Evolutionary conservation across 176 grass and related monocot species (phyloP).

Genomic region (Echinochloa phyllopogon): DNA sequence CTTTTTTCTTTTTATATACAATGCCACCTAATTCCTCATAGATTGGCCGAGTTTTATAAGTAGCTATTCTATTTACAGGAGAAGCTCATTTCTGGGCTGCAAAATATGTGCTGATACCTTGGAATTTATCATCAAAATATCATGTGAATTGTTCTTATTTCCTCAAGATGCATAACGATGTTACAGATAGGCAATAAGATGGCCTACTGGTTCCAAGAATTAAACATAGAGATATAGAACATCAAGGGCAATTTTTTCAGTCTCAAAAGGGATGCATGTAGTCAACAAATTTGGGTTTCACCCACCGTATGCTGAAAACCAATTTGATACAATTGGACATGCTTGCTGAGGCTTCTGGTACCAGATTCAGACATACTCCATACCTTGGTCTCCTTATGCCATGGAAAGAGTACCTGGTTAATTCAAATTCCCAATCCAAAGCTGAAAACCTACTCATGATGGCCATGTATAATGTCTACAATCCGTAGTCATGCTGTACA

Average conservation of each 20-base stretch:
- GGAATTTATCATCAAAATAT: not conserved
- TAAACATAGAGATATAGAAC: not conserved
- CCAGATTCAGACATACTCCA: not conserved
- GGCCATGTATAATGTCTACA: not conserved
- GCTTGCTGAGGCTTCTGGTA: not conserved
- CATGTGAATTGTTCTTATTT: not conserved
- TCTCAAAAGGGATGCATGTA: not conserved
- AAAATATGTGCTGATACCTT: not conserved
- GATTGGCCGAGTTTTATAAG: not conserved
- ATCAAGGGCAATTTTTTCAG: not conserved
- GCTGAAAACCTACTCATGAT: not conserved
- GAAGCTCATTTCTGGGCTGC: constrained; percentile 20
- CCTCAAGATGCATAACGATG: not conserved
- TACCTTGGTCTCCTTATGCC: not conserved
- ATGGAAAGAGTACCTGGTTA: not conserved
- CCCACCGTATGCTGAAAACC: not conserved
- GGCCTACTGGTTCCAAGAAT: not conserved
- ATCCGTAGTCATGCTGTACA: not conserved
- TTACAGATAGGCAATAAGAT: not conserved
- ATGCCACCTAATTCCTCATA: too few species aligned
- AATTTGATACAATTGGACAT: not conserved
- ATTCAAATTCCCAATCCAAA: not conserved
- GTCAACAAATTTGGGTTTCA: not conserved
- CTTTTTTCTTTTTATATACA: too few species aligned
- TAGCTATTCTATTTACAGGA: constrained; percentile 1